A percentile compares a stretch with the other conserved stretches of the same genome.
phyloP scores from a whole-genome alignment of 305 asterid species.

The Fraxinus albicans region DNA sequence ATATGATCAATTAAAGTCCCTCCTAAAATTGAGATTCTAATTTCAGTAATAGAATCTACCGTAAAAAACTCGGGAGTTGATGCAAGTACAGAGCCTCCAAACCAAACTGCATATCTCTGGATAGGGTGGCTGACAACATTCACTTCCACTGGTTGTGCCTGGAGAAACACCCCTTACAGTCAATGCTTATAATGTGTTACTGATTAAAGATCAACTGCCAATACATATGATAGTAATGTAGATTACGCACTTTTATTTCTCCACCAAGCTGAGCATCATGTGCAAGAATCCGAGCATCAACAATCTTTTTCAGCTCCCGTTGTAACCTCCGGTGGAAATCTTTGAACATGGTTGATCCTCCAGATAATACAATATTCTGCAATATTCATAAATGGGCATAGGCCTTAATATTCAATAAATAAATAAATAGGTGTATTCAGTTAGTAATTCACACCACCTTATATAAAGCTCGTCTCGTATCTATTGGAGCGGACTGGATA shows the following conservation, averaged over 20 bases:
- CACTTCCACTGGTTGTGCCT: constrained; percentile 92
- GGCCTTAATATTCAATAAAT: background rate
- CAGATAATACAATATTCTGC: constrained; percentile 89
- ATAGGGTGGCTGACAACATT: constrained; percentile 90
- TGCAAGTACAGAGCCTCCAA: constrained; percentile 95
- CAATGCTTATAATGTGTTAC: background rate
- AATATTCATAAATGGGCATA: constrained; percentile 19
- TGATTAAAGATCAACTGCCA: background rate
- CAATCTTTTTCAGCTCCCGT: constrained; percentile 80
- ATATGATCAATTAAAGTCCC: background rate
- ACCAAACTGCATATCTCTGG: constrained; percentile 97
- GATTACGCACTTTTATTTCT: constrained; percentile 53
- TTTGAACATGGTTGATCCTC: constrained; percentile 97
- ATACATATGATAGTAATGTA: background rate
- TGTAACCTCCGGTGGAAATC: constrained; percentile 87
- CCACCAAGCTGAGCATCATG: constrained; percentile 67
- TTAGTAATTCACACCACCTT: constrained; percentile 49
- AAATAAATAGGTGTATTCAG: background rate
- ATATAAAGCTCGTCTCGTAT: constrained; percentile 93
- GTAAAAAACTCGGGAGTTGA: constrained; percentile 87
- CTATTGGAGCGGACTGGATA: constrained; percentile 95
- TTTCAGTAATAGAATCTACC: constrained; percentile 39
- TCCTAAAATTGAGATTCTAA: background rate
- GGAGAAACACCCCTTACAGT: constrained; percentile 18
- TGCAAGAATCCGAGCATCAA: constrained; percentile 74